Percentiles rank a stretch among this genome's conserved stretches.
Conservation (phyloP, 2,329 filamentous ascomycete species). For the Didymella exigua region DNA sequence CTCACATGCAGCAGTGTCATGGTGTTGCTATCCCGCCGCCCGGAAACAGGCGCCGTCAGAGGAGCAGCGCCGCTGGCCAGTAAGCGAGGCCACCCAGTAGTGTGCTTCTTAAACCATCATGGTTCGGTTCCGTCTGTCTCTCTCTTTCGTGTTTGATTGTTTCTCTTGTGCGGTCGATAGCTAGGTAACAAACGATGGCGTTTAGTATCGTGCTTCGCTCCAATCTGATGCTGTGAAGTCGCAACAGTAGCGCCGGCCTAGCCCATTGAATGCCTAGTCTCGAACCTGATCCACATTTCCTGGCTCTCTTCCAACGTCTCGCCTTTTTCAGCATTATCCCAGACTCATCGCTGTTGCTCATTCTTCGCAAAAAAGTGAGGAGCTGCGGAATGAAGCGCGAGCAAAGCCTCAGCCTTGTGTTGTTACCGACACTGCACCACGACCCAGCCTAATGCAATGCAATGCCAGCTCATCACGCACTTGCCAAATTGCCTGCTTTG, state of each 20-base stretch:
- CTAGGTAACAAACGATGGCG: neutral
- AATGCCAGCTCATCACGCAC: neutral
- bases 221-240: neutral
- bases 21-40: neutral
- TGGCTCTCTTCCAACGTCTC: neutral
- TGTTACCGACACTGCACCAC: neutral
- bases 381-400: neutral
- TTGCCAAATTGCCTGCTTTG: neutral
- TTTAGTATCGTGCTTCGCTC: neutral
- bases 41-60: neutral
- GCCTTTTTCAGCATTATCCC: neutral
- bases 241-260: neutral
- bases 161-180: neutral
- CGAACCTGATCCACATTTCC: neutral
- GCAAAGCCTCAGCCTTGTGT: neutral
- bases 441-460: neutral
- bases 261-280: neutral
- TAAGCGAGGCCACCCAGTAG: neutral
- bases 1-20: constrained; percentile 17
- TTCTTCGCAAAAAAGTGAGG: neutral
- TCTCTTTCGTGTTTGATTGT: neutral
- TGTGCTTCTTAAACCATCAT: too few relatives aligned
- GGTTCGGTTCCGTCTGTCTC: neutral
- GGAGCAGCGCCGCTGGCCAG: neutral
- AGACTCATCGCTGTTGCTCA: neutral